Percentiles rank a stretch among this genome's conserved stretches.
phyloP scores from a whole-genome alignment of 2,329 filamentous ascomycete genomes.

The Fusarium beomiforme region DNA sequence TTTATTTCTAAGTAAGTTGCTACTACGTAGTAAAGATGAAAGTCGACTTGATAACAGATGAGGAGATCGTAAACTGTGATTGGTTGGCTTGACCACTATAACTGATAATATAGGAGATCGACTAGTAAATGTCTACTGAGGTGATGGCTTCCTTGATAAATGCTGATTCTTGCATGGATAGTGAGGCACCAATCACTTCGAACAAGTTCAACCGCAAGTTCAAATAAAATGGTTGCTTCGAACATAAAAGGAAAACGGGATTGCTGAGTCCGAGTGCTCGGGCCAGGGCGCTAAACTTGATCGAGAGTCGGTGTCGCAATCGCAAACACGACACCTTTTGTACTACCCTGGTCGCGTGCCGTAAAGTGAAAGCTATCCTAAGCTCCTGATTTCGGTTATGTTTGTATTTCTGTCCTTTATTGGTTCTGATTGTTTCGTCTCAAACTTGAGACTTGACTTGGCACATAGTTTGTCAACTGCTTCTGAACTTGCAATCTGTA shows the following conservation, averaged over 20 bases:
- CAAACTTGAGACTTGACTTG: conserved; percentile 1
- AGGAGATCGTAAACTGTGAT: background rate
- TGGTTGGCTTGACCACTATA: background rate
- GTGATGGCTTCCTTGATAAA: background rate
- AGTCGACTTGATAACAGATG: background rate
- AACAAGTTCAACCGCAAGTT: background rate
- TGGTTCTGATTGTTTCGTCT: background rate
- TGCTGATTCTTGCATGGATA: background rate
- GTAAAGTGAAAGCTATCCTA: conserved; percentile 14
- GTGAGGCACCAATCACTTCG: background rate
- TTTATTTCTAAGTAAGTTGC: background rate
- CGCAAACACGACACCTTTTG: conserved; percentile 13
- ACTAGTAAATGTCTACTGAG: background rate
- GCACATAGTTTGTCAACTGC: background rate
- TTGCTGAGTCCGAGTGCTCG: conserved; percentile 8
- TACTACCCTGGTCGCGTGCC: conserved; percentile 30
- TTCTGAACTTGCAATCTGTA: conserved; percentile 17
- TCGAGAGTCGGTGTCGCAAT: conserved; percentile 23
- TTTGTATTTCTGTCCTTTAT: conserved; percentile 8
- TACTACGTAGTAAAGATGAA: too few relatives aligned
- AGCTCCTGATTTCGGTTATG: conserved; percentile 18
- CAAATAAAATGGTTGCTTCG: background rate
- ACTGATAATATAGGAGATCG: background rate
- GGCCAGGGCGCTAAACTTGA: conserved; percentile 14
- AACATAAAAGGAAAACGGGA: background rate